phyloP scores from a whole-genome alignment of 306 rosid genomes.

The Cicer cuneatum region DNA sequence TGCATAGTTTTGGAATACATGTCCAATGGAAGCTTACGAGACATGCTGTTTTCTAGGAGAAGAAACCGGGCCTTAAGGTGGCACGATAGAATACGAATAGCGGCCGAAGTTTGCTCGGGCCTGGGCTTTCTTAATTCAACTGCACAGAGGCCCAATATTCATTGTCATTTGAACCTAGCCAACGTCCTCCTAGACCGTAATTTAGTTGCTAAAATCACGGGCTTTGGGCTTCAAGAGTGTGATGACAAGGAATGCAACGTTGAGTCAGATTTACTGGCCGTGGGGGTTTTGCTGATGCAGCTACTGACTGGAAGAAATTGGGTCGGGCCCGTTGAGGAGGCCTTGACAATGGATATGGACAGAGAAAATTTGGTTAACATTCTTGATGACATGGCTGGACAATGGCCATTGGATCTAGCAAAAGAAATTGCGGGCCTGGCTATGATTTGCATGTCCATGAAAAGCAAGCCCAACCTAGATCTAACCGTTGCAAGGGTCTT shows the following conservation, averaged over 20 bases:
- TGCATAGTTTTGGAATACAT: slow-evolving; percentile 70
- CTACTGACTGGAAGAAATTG: slow-evolving; percentile 64
- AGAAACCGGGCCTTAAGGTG: slow-evolving; percentile 57
- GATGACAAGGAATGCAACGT: slow-evolving; percentile 19
- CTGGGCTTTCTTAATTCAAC: slow-evolving; percentile 57
- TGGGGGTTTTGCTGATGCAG: slow-evolving; percentile 60
- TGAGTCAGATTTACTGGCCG: slow-evolving; percentile 51
- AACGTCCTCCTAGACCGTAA: slow-evolving; percentile 71
- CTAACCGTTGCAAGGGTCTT: slow-evolving; percentile 48
- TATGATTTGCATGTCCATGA: slow-evolving; percentile 51
- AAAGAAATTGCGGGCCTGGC: slow-evolving; percentile 55
- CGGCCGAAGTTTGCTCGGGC: slow-evolving; percentile 62
- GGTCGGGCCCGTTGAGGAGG: slow-evolving; percentile 59
- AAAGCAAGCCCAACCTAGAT: slow-evolving; percentile 38
- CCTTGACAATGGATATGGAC: slow-evolving; percentile 42
- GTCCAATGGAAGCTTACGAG: slow-evolving; percentile 70
- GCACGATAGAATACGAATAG: slow-evolving; percentile 66
- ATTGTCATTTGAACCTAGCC: slow-evolving; percentile 56
- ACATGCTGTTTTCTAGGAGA: slow-evolving; percentile 54
- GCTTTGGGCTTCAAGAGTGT: slow-evolving; percentile 51
- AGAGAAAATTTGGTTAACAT: slow-evolving; percentile 42
- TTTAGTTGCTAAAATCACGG: slow-evolving; percentile 63
- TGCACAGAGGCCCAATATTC: slow-evolving; percentile 54
- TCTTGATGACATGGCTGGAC: slow-evolving; percentile 64
- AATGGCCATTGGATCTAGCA: slow-evolving; percentile 72